Conservation (phyloP, 1,284 basidiomycete genomes). For the Polyporus tsugae region DNA sequence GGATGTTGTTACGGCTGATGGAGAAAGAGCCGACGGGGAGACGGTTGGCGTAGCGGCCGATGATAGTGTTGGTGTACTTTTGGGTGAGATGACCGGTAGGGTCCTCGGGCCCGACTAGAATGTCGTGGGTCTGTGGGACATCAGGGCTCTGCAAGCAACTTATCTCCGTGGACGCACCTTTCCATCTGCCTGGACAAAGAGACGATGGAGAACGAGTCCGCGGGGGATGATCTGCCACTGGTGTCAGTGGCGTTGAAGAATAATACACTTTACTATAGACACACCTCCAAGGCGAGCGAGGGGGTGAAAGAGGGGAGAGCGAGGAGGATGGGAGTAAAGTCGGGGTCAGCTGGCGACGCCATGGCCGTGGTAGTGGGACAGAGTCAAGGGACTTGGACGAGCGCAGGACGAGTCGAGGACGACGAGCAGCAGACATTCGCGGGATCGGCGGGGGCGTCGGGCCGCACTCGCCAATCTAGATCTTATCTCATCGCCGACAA, state of each 20-base stretch:
- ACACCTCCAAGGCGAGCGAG: constrained; percentile 64
- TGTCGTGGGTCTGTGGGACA: constrained; percentile 67
- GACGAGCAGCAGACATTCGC: not conserved
- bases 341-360: constrained; percentile 39
- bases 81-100: constrained; percentile 63
- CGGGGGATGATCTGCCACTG: constrained; percentile 63
- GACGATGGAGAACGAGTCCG: constrained; percentile 71
- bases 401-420: not conserved
- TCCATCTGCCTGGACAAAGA: constrained; percentile 70
- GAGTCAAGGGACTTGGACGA: constrained; percentile 3
- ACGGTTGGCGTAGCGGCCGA: constrained; percentile 78
- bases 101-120: constrained; percentile 75
- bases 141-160: constrained; percentile 2
- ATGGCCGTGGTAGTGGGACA: constrained; percentile 37
- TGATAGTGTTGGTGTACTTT: constrained; percentile 77
- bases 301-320: constrained; percentile 63
- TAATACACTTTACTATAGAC: constrained; percentile 14
- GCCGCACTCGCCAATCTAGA: not conserved
- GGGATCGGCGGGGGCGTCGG: not conserved
- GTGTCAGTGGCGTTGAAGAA: constrained; percentile 21
- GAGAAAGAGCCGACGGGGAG: constrained; percentile 65
- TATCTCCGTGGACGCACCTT: constrained; percentile 49
- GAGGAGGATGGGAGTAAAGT: constrained; percentile 60
- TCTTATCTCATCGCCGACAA: constrained; percentile 25
- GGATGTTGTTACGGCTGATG: constrained; percentile 61